Conservation (phyloP, 2,329 filamentous ascomycete genomes). For the Phialophora chinensis region DNA sequence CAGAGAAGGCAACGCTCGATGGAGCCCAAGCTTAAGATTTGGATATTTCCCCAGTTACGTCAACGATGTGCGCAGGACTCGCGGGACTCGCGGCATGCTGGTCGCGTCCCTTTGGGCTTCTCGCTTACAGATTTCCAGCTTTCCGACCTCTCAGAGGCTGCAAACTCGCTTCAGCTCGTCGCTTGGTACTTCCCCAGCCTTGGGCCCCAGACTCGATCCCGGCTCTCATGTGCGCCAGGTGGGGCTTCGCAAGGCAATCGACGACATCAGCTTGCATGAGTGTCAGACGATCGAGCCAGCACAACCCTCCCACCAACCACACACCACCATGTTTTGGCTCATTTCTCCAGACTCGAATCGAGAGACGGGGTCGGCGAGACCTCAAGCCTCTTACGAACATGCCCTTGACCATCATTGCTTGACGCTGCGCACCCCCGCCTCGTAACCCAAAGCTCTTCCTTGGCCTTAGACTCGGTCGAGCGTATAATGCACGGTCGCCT, state of each 20-base stretch:
- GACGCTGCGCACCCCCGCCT: slow-evolving; percentile 12
- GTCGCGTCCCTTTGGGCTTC: slow-evolving; percentile 3
- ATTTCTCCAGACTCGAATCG: slow-evolving; percentile 13
- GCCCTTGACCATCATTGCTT: slow-evolving; percentile 6
- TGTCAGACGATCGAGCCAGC: slow-evolving; percentile 18
- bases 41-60: slow-evolving; percentile 21
- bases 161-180: slow-evolving; percentile 19
- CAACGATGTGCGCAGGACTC: neutral
- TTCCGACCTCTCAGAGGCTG: slow-evolving; percentile 16
- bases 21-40: neutral
- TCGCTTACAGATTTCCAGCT: slow-evolving; percentile 19
- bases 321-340: neutral
- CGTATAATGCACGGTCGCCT: slow-evolving; percentile 6
- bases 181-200: slow-evolving; percentile 28
- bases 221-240: slow-evolving; percentile 1
- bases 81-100: neutral
- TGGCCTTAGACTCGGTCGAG: neutral
- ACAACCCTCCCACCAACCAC: slow-evolving; percentile 13
- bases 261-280: slow-evolving; percentile 18
- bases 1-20: slow-evolving; percentile 4
- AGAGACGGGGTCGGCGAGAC: slow-evolving; percentile 1
- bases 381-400: slow-evolving; percentile 18
- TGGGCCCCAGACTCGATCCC: slow-evolving; percentile 1
- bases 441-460: slow-evolving; percentile 12
- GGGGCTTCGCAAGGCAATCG: slow-evolving; percentile 2